Conservation (phyloP, 345 rosid species). For the Citrus glauca region DNA sequence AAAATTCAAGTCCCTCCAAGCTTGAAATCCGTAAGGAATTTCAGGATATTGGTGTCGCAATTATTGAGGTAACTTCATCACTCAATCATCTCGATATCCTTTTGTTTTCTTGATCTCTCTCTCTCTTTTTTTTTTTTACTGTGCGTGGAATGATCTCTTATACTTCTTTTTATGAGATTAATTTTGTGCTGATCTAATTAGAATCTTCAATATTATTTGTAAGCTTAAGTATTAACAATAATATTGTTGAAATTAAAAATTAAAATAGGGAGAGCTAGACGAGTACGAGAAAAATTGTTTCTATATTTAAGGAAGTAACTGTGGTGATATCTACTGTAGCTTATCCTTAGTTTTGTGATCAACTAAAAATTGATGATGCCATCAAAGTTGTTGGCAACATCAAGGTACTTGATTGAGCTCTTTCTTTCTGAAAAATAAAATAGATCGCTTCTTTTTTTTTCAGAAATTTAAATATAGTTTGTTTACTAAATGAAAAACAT, state of each 20-base stretch:
- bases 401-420: conserved; percentile 18
- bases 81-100: neutral
- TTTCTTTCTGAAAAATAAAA: neutral
- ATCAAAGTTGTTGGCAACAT: conserved; percentile 44
- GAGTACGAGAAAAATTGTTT: conserved; percentile 35
- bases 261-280: conserved; percentile 27
- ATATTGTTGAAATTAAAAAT: neutral
- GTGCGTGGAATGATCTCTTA: too few relatives aligned
- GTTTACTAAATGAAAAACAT: neutral
- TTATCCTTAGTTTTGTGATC: conserved; percentile 28
- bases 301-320: conserved; percentile 25
- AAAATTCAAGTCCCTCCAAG: neutral
- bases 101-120: too few relatives aligned
- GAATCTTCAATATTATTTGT: too few relatives aligned
- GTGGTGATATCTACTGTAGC: conserved; percentile 24
- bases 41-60: conserved; percentile 15
- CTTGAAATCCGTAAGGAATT: conserved; percentile 15
- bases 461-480: neutral
- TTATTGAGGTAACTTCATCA: neutral
- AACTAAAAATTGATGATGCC: conserved; percentile 38
- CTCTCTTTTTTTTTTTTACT: too few relatives aligned
- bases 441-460: neutral
- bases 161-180: neutral
- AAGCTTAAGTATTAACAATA: neutral
- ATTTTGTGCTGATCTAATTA: neutral